These are phyloP conservation scores for Fusarium agapanthi DNA, from an alignment of 2,329 filamentous ascomycete species.

Conservation along the genomic window DNA sequence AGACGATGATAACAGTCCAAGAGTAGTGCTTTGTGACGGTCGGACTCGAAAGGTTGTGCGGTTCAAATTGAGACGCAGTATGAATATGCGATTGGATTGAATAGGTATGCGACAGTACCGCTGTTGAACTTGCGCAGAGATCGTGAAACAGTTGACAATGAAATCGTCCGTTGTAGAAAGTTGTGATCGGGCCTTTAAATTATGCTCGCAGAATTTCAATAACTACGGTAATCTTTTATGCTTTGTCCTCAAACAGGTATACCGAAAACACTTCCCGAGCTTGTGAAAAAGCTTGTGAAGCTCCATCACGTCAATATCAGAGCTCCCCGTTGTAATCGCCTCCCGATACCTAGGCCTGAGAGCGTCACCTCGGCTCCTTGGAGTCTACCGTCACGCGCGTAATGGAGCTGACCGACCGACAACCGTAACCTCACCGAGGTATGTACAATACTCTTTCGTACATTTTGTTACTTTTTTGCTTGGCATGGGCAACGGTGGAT, in stretches of 20 bases:
- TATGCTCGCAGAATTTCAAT: slow-evolving; percentile 11
- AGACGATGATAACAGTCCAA: not conserved
- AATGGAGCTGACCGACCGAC: slow-evolving; percentile 29
- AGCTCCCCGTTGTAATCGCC: slow-evolving; percentile 13
- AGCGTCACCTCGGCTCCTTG: slow-evolving; percentile 26
- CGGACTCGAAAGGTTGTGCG: slow-evolving; percentile 2
- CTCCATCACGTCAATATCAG: slow-evolving; percentile 18
- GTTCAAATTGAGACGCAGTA: not conserved
- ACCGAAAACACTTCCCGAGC: slow-evolving; percentile 27
- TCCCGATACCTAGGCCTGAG: slow-evolving; percentile 2
- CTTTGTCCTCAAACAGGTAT: slow-evolving; percentile 13
- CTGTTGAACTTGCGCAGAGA: not conserved
- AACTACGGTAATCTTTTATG: slow-evolving; percentile 25
- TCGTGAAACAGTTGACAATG: not conserved
- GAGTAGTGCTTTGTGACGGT: not conserved
- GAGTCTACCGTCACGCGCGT: slow-evolving; percentile 26
- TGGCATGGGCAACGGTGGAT: slow-evolving; percentile 16
- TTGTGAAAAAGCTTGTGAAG: slow-evolving; percentile 38
- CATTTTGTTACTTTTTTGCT: slow-evolving; percentile 1
- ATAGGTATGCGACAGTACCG: not conserved
- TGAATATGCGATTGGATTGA: not conserved
- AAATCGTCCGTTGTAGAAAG: slow-evolving; percentile 8
- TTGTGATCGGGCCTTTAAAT: slow-evolving; percentile 4
- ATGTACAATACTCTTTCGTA: slow-evolving; percentile 27
- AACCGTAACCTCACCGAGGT: slow-evolving; percentile 26